Conservation (phyloP, 257 asterid species). For the Solanum medicagineum region DNA sequence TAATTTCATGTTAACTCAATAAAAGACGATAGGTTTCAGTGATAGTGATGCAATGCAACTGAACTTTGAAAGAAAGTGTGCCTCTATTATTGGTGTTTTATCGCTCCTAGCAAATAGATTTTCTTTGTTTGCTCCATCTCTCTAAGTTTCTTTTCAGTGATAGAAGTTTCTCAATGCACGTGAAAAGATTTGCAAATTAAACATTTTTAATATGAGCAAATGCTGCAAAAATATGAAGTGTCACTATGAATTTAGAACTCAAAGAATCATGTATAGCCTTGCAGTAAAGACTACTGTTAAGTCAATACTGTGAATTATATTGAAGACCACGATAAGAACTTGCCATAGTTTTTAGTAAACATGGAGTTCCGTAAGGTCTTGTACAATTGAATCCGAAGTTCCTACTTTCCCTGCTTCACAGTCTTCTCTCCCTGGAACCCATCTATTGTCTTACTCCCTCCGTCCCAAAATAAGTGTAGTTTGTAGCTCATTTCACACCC, state of each 20-base stretch:
- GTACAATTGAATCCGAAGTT: background rate
- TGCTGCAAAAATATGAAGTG: background rate
- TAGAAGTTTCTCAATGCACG: background rate
- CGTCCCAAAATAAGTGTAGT: background rate
- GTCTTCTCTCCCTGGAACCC: background rate
- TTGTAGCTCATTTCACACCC: background rate
- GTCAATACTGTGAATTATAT: background rate
- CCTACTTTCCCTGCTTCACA: background rate
- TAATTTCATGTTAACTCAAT: background rate
- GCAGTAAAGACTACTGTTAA: background rate
- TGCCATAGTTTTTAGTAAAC: background rate
- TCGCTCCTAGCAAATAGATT: background rate
- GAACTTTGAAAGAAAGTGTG: background rate
- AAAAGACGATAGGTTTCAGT: background rate
- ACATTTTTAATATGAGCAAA: background rate
- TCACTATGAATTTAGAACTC: background rate
- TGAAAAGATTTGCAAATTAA: background rate
- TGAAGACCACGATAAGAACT: background rate
- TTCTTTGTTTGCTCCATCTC: background rate
- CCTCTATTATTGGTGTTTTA: background rate
- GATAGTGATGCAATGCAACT: background rate
- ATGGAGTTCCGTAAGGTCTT: background rate
- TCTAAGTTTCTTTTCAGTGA: background rate
- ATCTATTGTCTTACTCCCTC: background rate
- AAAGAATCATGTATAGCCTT: background rate